Evolutionary conservation across 73 alveolate genomes (phyloP).

Genomic region (Paramecium pentaurelia): DNA sequence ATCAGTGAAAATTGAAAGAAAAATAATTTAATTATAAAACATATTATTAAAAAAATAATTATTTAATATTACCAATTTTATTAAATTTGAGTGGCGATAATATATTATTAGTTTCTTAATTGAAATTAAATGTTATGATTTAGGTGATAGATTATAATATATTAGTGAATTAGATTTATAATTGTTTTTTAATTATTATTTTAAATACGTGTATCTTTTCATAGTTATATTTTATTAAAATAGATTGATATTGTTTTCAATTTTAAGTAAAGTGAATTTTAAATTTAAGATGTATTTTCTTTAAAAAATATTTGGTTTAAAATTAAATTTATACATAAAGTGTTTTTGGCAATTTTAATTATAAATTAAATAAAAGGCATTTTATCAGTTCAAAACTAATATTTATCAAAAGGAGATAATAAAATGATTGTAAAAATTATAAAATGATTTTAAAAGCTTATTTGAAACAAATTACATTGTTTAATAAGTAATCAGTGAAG

Average conservation of each 20-base stretch:
- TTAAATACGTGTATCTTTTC: too few relatives aligned
- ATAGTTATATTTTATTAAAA: too few relatives aligned
- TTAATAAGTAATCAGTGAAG: not conserved
- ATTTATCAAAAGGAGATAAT: not conserved
- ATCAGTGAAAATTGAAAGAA: not conserved
- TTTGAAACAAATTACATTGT: not conserved
- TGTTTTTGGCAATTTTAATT: not conserved
- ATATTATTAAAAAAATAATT: not conserved
- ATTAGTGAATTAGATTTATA: too few relatives aligned
- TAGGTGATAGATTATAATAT: too few relatives aligned
- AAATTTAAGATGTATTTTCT: too few relatives aligned
- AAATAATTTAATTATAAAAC: not conserved
- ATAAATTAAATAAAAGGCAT: not conserved
- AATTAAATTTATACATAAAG: not conserved
- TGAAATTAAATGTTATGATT: too few relatives aligned
- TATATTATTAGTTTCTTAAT: too few relatives aligned
- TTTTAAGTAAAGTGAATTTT: too few relatives aligned
- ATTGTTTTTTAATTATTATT: too few relatives aligned
- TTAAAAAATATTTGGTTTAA: too few relatives aligned
- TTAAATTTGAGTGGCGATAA: not conserved
- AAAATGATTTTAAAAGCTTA: not conserved
- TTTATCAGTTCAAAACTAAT: not conserved
- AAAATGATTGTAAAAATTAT: not conserved
- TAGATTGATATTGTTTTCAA: too few relatives aligned
- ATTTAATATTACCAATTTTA: not conserved